Evolutionary conservation across 2,329 filamentous ascomycete genomes (phyloP).

Genomic region (Colletotrichum incanum): DNA sequence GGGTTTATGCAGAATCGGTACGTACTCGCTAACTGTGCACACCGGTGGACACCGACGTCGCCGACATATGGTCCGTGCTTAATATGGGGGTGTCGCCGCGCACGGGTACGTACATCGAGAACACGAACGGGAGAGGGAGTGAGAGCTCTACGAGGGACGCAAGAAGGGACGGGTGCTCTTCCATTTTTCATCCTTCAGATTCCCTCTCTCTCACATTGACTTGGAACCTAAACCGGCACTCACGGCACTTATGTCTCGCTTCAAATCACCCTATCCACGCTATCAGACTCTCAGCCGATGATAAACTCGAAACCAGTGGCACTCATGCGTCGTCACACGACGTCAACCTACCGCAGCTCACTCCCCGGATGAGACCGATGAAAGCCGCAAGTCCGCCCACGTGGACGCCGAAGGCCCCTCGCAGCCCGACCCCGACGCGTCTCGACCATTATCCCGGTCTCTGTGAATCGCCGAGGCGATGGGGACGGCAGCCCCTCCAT

Average conservation of each 20-base stretch:
- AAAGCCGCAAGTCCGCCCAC: constrained; percentile 25
- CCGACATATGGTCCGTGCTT: not conserved
- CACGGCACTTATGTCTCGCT: not conserved
- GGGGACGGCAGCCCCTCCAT: not conserved
- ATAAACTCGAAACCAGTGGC: constrained; percentile 5
- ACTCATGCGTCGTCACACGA: constrained; percentile 20
- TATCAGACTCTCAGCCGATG: constrained; percentile 4
- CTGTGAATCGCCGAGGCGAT: constrained; percentile 6
- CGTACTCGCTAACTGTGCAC: not conserved
- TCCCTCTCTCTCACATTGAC: not conserved
- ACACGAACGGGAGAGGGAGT: not conserved
- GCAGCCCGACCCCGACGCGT: constrained; percentile 7
- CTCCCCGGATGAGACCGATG: constrained; percentile 22
- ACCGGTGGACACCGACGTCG: not conserved
- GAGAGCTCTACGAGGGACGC: too few species aligned
- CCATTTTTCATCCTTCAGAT: not conserved
- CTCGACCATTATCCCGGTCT: not conserved
- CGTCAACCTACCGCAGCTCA: not conserved
- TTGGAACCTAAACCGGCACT: not conserved
- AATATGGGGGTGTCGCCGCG: too few species aligned
- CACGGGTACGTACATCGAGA: not conserved
- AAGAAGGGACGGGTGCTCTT: not conserved
- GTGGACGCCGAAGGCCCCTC: constrained; percentile 26
- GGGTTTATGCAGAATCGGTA: not conserved
- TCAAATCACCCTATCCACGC: not conserved